Evolutionary conservation across 1,284 basidiomycete species (phyloP).

Genomic region (Gomphus bonarii): DNA sequence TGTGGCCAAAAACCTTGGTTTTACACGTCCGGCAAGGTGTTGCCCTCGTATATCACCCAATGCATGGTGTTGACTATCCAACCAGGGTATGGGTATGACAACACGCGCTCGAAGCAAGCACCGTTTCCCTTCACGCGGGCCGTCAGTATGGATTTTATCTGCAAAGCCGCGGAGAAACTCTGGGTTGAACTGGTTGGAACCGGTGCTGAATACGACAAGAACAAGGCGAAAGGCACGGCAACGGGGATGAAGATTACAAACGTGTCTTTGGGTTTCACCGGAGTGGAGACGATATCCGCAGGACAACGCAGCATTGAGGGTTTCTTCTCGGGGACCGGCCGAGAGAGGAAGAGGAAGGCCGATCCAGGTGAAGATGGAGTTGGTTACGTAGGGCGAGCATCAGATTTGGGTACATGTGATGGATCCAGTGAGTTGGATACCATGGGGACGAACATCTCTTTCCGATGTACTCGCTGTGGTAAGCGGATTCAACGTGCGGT

Average conservation of each 20-base stretch:
- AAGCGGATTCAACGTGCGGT: conserved; percentile 12
- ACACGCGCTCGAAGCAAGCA: conserved; percentile 66
- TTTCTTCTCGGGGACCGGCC: conserved; percentile 46
- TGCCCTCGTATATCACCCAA: background rate
- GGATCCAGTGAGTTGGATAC: conserved; percentile 4
- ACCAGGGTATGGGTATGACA: conserved; percentile 63
- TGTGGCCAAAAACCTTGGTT: conserved; percentile 92
- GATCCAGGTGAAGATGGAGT: conserved; percentile 36
- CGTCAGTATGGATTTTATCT: conserved; percentile 69
- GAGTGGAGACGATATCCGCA: conserved; percentile 68
- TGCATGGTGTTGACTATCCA: conserved; percentile 10
- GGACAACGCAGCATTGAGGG: conserved; percentile 84
- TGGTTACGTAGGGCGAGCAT: conserved; percentile 12
- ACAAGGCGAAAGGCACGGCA: conserved; percentile 13
- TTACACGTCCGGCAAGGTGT: conserved; percentile 64
- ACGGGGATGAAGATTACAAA: conserved; percentile 56
- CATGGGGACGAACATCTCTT: conserved; percentile 12
- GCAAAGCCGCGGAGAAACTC: conserved; percentile 69
- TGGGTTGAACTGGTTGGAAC: conserved; percentile 77
- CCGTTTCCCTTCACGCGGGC: conserved; percentile 73
- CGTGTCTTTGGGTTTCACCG: conserved; percentile 73
- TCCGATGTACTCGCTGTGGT: conserved; percentile 14
- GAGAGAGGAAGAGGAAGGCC: conserved; percentile 31
- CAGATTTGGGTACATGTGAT: conserved; percentile 14
- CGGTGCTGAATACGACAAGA: conserved; percentile 22